Conservation (phyloP, 2,329 filamentous ascomycete species). For the Talaromyces amestolkiae region DNA sequence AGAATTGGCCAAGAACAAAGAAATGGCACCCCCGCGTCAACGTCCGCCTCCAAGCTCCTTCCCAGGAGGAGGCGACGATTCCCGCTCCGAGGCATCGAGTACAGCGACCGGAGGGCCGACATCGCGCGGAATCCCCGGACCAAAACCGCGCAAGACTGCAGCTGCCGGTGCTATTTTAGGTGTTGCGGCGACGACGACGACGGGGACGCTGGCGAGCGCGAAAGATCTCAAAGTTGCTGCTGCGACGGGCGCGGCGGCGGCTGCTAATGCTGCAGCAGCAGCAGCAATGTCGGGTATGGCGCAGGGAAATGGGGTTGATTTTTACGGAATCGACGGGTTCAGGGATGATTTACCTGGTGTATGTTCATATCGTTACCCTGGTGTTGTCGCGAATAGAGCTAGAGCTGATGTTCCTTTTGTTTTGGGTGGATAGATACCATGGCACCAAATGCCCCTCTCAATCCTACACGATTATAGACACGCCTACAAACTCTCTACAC, state of each 20-base stretch:
- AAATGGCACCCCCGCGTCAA: conserved; percentile 49
- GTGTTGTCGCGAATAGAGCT: neutral
- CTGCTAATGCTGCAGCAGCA: neutral
- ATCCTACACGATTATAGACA: conserved; percentile 51
- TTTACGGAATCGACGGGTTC: neutral
- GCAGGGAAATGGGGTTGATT: neutral
- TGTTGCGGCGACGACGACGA: neutral
- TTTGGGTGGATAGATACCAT: conserved; percentile 37
- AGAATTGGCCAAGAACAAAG: neutral
- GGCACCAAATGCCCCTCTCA: conserved; percentile 43
- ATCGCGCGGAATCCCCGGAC: conserved; percentile 23
- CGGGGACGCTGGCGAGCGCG: conserved; percentile 17
- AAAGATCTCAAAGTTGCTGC: conserved; percentile 26
- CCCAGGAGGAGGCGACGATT: conserved; percentile 41
- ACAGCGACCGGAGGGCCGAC: conserved; percentile 35
- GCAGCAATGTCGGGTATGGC: conserved; percentile 1
- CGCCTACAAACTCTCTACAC: conserved; percentile 46
- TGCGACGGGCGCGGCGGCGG: conserved; percentile 17
- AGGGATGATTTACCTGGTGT: conserved; percentile 19
- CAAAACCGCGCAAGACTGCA: conserved; percentile 33
- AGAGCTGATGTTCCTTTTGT: neutral
- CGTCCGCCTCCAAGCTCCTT: conserved; percentile 23
- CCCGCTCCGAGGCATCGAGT: conserved; percentile 49
- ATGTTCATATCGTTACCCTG: neutral
- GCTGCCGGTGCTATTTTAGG: conserved; percentile 16